Evolutionary conservation across 768 basidiomycete genomes (phyloP).

Genomic region (Suillus subaureus): DNA sequence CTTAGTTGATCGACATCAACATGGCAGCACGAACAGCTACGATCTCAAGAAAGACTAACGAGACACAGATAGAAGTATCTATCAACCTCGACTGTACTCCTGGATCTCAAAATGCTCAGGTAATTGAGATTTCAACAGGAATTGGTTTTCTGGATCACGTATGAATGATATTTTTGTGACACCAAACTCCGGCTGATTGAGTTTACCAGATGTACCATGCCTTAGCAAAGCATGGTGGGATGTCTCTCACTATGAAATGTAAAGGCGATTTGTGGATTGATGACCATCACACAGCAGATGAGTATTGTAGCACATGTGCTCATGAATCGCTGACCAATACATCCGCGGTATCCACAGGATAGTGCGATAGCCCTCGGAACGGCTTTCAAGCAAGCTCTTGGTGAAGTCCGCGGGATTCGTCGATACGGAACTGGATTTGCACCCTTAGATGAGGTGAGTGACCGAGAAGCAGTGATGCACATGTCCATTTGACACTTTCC

Average conservation of each 20-base stretch:
- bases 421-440: conserved; percentile 97
- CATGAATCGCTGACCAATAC: conserved; percentile 12
- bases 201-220: conserved; percentile 90
- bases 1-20: background rate
- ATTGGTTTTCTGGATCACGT: conserved; percentile 99
- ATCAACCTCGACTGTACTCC: conserved; percentile 82
- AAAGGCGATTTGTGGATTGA: conserved; percentile 97
- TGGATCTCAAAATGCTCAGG: conserved; percentile 61
- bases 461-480: conserved; percentile 15
- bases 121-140: conserved; percentile 86
- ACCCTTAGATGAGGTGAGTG: conserved; percentile 89
- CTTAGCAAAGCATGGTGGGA: conserved; percentile 94
- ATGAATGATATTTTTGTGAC: conserved; percentile 25
- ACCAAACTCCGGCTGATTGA: conserved; percentile 7
- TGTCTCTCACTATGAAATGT: conserved; percentile 89
- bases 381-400: conserved; percentile 93
- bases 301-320: conserved; percentile 40
- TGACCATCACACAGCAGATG: conserved; percentile 99
- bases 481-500: conserved; percentile 14
- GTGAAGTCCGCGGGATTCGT: conserved; percentile 91
- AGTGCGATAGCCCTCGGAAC: conserved; percentile 84
- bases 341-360: conserved; percentile 59
- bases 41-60: conserved; percentile 83
- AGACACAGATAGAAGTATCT: conserved; percentile 85
- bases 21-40: conserved; percentile 61